phyloP scores from a whole-genome alignment of 192 early-diverging fungal genomes.

The Coemansia sp. region DNA sequence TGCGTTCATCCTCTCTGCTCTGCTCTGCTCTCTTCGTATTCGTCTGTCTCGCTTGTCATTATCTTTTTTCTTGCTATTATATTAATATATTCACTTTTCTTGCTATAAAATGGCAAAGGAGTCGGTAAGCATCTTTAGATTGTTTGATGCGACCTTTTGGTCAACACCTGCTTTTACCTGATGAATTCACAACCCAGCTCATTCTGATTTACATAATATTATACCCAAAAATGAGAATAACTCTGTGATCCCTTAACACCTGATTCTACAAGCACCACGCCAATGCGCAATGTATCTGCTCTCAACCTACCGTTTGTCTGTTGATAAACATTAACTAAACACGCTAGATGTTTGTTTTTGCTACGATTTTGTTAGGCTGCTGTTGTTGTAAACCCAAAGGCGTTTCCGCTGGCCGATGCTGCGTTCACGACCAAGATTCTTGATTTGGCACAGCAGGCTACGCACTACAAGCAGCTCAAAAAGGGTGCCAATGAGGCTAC shows the following conservation, averaged over 20 bases:
- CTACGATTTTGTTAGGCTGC: neutral
- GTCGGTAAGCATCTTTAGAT: neutral
- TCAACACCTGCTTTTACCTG: constrained; percentile 6
- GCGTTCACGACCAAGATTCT: constrained; percentile 87
- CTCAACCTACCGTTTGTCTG: neutral
- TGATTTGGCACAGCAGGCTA: constrained; percentile 97
- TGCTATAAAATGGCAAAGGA: constrained; percentile 6
- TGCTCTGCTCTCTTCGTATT: constrained; percentile 5
- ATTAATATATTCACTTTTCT: constrained; percentile 2
- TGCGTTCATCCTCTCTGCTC: neutral
- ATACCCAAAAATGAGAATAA: constrained; percentile 30
- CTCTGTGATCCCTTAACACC: constrained; percentile 29
- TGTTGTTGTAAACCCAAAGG: constrained; percentile 53
- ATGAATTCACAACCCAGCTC: constrained; percentile 55
- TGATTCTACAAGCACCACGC: too few relatives aligned
- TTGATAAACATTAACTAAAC: neutral
- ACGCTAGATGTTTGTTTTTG: neutral
- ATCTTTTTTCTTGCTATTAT: constrained; percentile 6
- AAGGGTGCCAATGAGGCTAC: constrained; percentile 99
- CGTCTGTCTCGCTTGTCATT: constrained; percentile 1
- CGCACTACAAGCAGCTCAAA: constrained; percentile 99
- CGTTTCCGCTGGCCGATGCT: constrained; percentile 91
- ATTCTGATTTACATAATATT: constrained; percentile 40
- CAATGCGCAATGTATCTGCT: neutral
- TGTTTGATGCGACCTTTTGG: neutral